phyloP scores from a whole-genome alignment of 208 protist genomes.

The Acanthamoeba sp. region DNA sequence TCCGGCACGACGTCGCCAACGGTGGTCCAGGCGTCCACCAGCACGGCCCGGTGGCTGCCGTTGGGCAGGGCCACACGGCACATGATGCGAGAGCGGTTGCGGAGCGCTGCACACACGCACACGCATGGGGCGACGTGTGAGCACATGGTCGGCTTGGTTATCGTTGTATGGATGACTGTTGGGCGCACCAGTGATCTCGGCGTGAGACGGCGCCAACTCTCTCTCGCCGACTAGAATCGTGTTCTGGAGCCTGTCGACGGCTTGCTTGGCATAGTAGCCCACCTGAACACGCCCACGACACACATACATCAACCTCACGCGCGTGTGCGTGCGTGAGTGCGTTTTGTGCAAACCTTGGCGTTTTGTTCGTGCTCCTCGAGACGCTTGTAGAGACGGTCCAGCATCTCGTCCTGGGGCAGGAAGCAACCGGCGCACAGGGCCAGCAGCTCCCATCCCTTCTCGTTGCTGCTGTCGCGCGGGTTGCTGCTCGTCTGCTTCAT shows the following conservation, averaged over 20 bases:
- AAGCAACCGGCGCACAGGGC: constrained; percentile 44
- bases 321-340: not conserved
- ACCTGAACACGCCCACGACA: too few species aligned
- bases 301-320: not conserved
- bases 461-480: constrained; percentile 67
- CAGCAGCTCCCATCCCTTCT: constrained; percentile 63
- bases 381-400: constrained; percentile 38
- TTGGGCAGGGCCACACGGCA: constrained; percentile 33
- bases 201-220: not conserved
- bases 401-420: constrained; percentile 43
- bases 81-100: not conserved
- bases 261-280: constrained; percentile 49
- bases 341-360: not conserved
- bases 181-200: constrained; percentile 21
- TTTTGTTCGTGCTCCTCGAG: constrained; percentile 6
- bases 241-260: constrained; percentile 48
- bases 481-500: constrained; percentile 71
- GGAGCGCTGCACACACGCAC: not conserved
- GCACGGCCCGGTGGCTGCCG: constrained; percentile 19
- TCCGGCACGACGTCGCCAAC: constrained; percentile 55
- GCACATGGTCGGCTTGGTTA: not conserved
- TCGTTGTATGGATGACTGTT: not conserved
- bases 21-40: constrained; percentile 59
- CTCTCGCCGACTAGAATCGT: constrained; percentile 46
- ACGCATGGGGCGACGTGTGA: not conserved